Evolutionary conservation across 352 stramenopile genomes (phyloP), one percentile per base, ranked within the genome.

Genomic region (Globisporangium camurandrum): DNA sequence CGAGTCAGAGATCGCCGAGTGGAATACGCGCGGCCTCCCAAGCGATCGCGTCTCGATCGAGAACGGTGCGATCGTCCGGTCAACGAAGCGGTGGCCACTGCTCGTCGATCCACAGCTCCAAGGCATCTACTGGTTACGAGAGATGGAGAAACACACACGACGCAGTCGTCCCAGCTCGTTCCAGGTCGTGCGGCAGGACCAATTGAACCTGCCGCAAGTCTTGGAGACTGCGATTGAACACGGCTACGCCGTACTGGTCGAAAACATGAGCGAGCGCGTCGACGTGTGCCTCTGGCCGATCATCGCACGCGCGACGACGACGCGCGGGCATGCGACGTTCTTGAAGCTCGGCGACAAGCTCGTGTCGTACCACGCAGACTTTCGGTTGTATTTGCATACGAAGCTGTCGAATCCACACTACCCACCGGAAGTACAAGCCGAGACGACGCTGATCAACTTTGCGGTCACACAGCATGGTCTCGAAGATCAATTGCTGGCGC

Each of bases 321-420:
- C 72, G 7, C 81, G 82, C 41, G 85, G 81, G 2, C 71, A 82
- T 50, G 88, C 86, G 49, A 84, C 61, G 12, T 54, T 88, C 3
- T 51, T 96, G 33, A 86, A 90, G 47, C 63, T 97, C 11, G 88
- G 88, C 11, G 87, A 95, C 48, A 91, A 95, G 34, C 56, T 96
- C 11, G 64, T 96, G 16, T 83, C 95, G 45, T 69, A 94, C 24
- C 74, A 93, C 51, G 24, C 60, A 2, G 62, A 83, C 17, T 97
- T 97, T 42, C 64, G 72, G 11, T 46, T 97, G 6, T 95, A 95
- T 49, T 51, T 97, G 7, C 90, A 97, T 55, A 97, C 90, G 1
- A 97, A 96, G 51, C 67, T 97, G 0, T 93, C 82, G n/a, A 97
- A 97, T 30, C 90, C 90, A 14, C 87, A 96, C 56, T 96, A 93